Evolutionary conservation across 352 stramenopile species (phyloP).

Genomic region (Halophytophthora batemanensis): DNA sequence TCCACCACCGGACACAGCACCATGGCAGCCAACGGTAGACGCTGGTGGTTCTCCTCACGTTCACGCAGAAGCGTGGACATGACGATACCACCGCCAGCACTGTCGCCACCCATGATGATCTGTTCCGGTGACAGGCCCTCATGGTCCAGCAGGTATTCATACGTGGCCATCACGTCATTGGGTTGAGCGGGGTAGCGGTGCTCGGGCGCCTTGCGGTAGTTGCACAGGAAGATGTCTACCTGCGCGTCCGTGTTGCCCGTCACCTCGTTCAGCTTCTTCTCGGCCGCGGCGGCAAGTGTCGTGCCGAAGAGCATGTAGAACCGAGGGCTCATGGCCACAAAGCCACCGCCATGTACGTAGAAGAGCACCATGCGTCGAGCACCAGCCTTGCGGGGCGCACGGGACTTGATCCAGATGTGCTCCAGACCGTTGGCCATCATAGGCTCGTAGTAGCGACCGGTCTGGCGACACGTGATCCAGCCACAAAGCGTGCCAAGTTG

Average conservation of each 20-base stretch:
- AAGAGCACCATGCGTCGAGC: slow-evolving; percentile 22
- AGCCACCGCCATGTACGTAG: slow-evolving; percentile 43
- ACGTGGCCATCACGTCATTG: slow-evolving; percentile 27
- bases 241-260: background rate
- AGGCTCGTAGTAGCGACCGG: slow-evolving; percentile 9
- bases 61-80: slow-evolving; percentile 38
- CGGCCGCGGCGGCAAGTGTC: slow-evolving; percentile 12
- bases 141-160: slow-evolving; percentile 31
- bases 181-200: slow-evolving; percentile 27
- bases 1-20: slow-evolving; percentile 27
- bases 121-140: slow-evolving; percentile 19
- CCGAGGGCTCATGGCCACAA: slow-evolving; percentile 30
- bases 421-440: slow-evolving; percentile 23
- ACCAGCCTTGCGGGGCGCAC: background rate
- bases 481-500: slow-evolving; percentile 15
- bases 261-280: slow-evolving; percentile 14
- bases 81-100: slow-evolving; percentile 31
- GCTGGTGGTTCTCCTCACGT: slow-evolving; percentile 14
- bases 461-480: slow-evolving; percentile 16
- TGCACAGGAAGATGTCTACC: slow-evolving; percentile 43
- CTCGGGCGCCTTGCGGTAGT: slow-evolving; percentile 48
- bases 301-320: slow-evolving; percentile 37
- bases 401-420: slow-evolving; percentile 28
- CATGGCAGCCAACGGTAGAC: slow-evolving; percentile 26
- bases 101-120: slow-evolving; percentile 43